Conservation (phyloP, 2,329 filamentous ascomycete genomes). For the Calonectria hawksworthii region DNA sequence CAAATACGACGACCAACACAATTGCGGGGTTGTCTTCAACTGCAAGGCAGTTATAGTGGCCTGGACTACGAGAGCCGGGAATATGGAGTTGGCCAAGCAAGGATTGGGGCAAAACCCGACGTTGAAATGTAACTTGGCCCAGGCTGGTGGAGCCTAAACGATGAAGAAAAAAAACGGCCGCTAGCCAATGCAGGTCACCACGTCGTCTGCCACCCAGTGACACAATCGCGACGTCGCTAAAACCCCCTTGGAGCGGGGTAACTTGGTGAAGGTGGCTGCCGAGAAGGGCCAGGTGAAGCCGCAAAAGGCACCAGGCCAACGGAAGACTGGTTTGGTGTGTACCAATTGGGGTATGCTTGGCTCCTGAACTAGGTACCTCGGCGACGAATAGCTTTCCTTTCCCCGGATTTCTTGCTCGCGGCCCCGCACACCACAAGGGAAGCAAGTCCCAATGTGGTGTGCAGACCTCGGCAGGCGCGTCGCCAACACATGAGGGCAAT, state of each 20-base stretch:
- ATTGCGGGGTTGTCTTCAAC: not conserved
- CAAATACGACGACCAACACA: not conserved
- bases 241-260: constrained; percentile 9
- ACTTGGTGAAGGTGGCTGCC: not conserved
- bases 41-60: not conserved
- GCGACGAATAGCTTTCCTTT: constrained; percentile 17
- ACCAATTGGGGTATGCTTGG: constrained; percentile 2
- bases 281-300: not conserved
- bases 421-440: constrained; percentile 4
- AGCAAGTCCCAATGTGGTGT: not conserved
- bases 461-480: constrained; percentile 20
- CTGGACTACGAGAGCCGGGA: not conserved
- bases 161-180: constrained; percentile 20
- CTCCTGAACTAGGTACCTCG: not conserved
- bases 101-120: not conserved
- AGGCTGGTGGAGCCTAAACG: constrained; percentile 1
- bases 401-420: constrained; percentile 20
- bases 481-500: constrained; percentile 13
- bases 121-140: constrained; percentile 6
- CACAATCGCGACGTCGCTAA: constrained; percentile 23
- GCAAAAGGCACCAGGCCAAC: not conserved
- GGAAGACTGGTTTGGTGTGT: constrained; percentile 11
- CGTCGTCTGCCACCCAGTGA: constrained; percentile 36
- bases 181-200: constrained; percentile 46
- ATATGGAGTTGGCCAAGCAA: not conserved